A percentile compares a stretch with the other conserved stretches of the same genome.
Conservation (phyloP, 257 asterid species). For the Solanum sejunctum region DNA sequence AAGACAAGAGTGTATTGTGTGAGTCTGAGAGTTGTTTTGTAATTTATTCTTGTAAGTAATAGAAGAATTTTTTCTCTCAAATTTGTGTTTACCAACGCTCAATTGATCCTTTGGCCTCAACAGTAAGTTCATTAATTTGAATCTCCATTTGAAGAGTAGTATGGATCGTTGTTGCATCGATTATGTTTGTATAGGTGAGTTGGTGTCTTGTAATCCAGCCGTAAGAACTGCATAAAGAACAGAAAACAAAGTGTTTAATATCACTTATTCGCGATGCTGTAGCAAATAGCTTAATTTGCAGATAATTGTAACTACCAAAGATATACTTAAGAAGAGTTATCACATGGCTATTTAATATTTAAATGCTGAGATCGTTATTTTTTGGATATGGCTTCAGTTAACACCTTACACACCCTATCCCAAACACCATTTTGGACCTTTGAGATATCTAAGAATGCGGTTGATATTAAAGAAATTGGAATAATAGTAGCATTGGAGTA, state of each 20-base stretch:
- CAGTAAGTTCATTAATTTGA: too few relatives aligned
- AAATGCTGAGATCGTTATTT: neutral
- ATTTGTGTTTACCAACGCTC: too few relatives aligned
- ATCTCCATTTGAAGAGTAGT: too few relatives aligned
- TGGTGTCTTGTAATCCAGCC: slow-evolving; percentile 4
- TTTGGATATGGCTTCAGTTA: neutral
- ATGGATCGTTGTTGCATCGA: too few relatives aligned
- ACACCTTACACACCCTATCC: neutral
- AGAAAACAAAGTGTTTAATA: neutral
- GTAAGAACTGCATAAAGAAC: slow-evolving; percentile 48
- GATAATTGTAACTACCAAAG: neutral
- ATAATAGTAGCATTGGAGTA: neutral
- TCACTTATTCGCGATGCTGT: neutral
- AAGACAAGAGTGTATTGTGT: too few relatives aligned
- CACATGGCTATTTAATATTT: neutral
- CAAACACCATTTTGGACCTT: too few relatives aligned
- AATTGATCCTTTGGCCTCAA: too few relatives aligned
- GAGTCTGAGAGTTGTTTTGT: too few relatives aligned
- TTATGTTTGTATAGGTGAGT: too few relatives aligned
- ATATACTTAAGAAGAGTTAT: neutral
- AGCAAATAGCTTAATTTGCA: neutral
- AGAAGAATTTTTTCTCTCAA: too few relatives aligned
- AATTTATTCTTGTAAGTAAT: too few relatives aligned
- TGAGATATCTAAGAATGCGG: neutral
- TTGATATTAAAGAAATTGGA: neutral